phyloP scores from a whole-genome alignment of 1,284 basidiomycete genomes.

The Tremellales sp. region DNA sequence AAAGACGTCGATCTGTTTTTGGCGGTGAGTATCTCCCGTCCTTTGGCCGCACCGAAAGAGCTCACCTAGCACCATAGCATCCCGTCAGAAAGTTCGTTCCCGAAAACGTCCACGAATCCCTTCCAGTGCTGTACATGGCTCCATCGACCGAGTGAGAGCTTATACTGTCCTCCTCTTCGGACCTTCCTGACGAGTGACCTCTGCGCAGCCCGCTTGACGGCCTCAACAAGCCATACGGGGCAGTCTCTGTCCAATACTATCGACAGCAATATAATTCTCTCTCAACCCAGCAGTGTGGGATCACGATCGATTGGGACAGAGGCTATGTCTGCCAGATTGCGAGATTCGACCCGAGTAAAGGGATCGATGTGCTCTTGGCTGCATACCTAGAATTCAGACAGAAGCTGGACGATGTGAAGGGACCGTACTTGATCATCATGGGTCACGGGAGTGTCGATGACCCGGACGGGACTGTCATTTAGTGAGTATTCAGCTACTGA shows the following conservation, averaged over 20 bases:
- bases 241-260: slow-evolving; percentile 34
- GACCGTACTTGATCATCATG: slow-evolving; percentile 76
- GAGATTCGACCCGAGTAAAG: slow-evolving; percentile 72
- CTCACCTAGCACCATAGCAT: slow-evolving; percentile 59
- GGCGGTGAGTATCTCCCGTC: slow-evolving; percentile 54
- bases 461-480: slow-evolving; percentile 60
- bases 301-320: slow-evolving; percentile 68
- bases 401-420: slow-evolving; percentile 52
- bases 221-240: slow-evolving; percentile 62
- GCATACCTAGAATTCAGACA: slow-evolving; percentile 74
- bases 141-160: slow-evolving; percentile 40
- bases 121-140: slow-evolving; percentile 47
- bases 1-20: slow-evolving; percentile 79
- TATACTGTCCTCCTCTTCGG: neutral
- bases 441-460: slow-evolving; percentile 76
- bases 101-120: slow-evolving; percentile 61
- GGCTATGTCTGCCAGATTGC: slow-evolving; percentile 70
- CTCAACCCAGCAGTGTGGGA: slow-evolving; percentile 36
- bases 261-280: slow-evolving; percentile 39
- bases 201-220: slow-evolving; percentile 67
- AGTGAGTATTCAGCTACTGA: slow-evolving; percentile 38
- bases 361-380: slow-evolving; percentile 51
- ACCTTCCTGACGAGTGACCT: neutral
- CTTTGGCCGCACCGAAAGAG: no score
- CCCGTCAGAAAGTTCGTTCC: slow-evolving; percentile 89